A percentile compares a stretch with the other conserved stretches of the same genome.
Conservation (phyloP, 2,329 filamentous ascomycete species). For the Diaporthe velutina region DNA sequence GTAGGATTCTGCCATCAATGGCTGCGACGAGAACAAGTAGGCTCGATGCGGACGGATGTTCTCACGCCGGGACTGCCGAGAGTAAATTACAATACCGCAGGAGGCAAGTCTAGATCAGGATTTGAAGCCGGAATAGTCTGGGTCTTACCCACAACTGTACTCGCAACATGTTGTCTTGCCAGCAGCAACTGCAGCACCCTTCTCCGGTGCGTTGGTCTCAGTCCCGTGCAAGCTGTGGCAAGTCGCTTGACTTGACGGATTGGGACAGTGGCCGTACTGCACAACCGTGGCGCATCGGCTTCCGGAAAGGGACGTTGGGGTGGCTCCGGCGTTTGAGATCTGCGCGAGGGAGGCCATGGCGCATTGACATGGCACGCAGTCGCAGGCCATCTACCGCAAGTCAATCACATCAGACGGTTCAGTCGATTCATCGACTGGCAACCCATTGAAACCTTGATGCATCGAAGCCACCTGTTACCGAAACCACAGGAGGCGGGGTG, state of each 20-base stretch:
- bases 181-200: slow-evolving; percentile 4
- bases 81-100: not conserved
- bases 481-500: slow-evolving; percentile 28
- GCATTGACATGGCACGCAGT: slow-evolving; percentile 23
- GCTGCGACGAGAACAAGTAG: not conserved
- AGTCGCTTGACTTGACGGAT: slow-evolving; percentile 25
- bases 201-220: not conserved
- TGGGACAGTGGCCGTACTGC: slow-evolving; percentile 10
- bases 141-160: not conserved
- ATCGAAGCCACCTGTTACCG: slow-evolving; percentile 20
- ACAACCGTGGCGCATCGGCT: slow-evolving; percentile 17
- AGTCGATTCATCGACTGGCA: slow-evolving; percentile 19
- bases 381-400: slow-evolving; percentile 8
- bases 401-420: slow-evolving; percentile 10
- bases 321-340: slow-evolving; percentile 26
- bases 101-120: not conserved
- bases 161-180: slow-evolving; percentile 9
- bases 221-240: not conserved
- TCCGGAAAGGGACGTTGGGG: slow-evolving; percentile 27
- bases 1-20: not conserved
- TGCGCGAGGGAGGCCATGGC: slow-evolving; percentile 23
- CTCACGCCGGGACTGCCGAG: not conserved
- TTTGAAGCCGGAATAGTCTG: slow-evolving; percentile 4
- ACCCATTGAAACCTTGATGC: slow-evolving; percentile 30
- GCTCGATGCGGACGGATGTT: not conserved